Conservation (phyloP, 2,329 filamentous ascomycete genomes). For the Microcyclosporella mali region DNA sequence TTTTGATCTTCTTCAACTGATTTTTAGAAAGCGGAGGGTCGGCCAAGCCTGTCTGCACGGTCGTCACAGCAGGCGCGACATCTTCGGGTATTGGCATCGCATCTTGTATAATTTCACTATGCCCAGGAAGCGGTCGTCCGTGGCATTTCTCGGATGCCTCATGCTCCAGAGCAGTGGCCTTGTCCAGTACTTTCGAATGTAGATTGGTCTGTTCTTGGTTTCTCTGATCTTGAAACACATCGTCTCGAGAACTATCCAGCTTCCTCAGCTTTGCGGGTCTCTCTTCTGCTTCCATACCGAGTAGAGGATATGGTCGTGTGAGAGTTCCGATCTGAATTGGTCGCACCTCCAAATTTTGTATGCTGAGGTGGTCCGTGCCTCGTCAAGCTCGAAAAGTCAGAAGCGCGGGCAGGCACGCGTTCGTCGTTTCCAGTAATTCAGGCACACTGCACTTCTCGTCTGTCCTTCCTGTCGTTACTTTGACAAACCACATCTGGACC, state of each 20-base stretch:
- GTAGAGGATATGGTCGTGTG: too few species aligned
- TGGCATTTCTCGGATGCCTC: too few species aligned
- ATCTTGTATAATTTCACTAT: neutral
- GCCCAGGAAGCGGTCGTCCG: too few species aligned
- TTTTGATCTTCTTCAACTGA: conserved; percentile 71
- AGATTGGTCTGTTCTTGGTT: neutral
- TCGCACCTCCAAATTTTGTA: conserved; percentile 4
- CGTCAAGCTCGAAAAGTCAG: too few species aligned
- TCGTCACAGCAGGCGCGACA: conserved; percentile 1
- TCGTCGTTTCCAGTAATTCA: neutral
- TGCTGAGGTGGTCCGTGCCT: too few species aligned
- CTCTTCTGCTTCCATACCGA: conserved; percentile 50
- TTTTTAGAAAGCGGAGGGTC: conserved; percentile 67
- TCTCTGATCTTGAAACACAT: neutral
- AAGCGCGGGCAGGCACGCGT: neutral
- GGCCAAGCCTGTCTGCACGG: neutral
- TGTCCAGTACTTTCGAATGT: too few species aligned
- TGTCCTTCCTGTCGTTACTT: neutral
- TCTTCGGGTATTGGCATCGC: conserved; percentile 2
- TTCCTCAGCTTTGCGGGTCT: conserved; percentile 52
- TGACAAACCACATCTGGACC: too few species aligned
- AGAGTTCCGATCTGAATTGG: neutral
- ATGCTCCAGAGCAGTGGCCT: too few species aligned
- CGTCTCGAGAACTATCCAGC: conserved; percentile 23
- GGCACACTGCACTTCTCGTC: neutral